Percentiles rank a stretch among this genome's conserved stretches.
These are phyloP conservation scores for Colletotrichum lini DNA, from an alignment of 2,329 filamentous ascomycete species.

Conservation along the genomic window DNA sequence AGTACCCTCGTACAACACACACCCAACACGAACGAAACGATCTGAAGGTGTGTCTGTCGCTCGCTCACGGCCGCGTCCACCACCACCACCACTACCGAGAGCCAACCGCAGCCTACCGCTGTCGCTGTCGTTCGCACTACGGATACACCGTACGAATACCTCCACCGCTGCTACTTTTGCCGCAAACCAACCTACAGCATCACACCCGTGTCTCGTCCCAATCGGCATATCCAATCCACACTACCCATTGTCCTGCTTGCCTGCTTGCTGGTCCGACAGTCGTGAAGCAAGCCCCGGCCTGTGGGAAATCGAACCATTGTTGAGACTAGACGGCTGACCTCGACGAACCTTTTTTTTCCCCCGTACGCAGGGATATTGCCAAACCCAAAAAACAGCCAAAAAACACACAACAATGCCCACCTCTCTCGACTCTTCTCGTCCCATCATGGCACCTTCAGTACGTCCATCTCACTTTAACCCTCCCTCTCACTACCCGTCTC, in stretches of 20 bases:
- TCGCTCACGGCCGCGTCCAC: slow-evolving; percentile 6
- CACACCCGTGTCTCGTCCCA: slow-evolving; percentile 13
- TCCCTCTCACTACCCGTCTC: slow-evolving; percentile 28
- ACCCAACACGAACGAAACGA: slow-evolving; percentile 14
- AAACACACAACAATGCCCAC: slow-evolving; percentile 62
- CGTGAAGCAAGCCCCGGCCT: slow-evolving; percentile 40
- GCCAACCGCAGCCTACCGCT: slow-evolving; percentile 8
- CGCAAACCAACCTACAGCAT: background rate
- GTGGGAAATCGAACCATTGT: slow-evolving; percentile 41
- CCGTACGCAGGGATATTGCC: slow-evolving; percentile 30
- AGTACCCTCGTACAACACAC: background rate
- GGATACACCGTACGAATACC: background rate
- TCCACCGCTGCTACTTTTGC: slow-evolving; percentile 15
- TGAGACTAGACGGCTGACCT: slow-evolving; percentile 33
- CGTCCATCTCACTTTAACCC: slow-evolving; percentile 49
- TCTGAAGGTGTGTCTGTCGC: background rate
- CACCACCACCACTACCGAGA: slow-evolving; percentile 1
- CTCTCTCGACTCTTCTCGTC: slow-evolving; percentile 72
- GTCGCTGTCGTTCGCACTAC: background rate
- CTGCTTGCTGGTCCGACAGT: slow-evolving; percentile 30
- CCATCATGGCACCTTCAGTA: slow-evolving; percentile 76
- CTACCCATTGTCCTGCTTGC: slow-evolving; percentile 16
- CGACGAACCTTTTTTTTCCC: slow-evolving; percentile 30
- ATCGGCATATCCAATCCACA: slow-evolving; percentile 17
- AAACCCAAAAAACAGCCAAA: slow-evolving; percentile 21